Evolutionary conservation across 2,329 filamentous ascomycete genomes (phyloP).

Genomic region (Penicillium nordicum): DNA sequence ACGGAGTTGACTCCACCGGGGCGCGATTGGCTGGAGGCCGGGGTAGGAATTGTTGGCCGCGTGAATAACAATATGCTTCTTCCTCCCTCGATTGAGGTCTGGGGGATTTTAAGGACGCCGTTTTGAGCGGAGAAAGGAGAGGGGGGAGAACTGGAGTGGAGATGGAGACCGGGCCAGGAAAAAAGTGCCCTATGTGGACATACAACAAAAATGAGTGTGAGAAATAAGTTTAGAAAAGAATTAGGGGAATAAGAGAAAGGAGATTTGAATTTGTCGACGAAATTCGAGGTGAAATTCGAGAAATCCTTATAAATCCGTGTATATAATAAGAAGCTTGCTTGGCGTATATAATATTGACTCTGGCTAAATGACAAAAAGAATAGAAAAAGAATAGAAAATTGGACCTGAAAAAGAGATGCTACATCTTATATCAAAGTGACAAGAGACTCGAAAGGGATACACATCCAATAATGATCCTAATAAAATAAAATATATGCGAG

Average conservation of each 20-base stretch:
- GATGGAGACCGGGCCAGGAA: slow-evolving; percentile 1
- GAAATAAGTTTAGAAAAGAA: neutral
- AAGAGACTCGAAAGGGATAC: neutral
- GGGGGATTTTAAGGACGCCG: slow-evolving; percentile 21
- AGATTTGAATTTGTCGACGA: neutral
- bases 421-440: neutral
- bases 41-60: slow-evolving; percentile 3
- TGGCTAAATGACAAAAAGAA: neutral
- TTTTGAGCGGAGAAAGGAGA: slow-evolving; percentile 19
- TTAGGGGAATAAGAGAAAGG: neutral
- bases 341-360: slow-evolving; percentile 1
- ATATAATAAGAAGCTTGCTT: slow-evolving; percentile 4
- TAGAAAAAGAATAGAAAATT: neutral
- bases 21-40: slow-evolving; percentile 5
- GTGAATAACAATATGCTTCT: slow-evolving; percentile 1
- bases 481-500: neutral
- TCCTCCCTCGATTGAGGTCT: slow-evolving; percentile 16
- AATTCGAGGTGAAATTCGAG: neutral
- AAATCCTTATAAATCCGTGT: neutral
- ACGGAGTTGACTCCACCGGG: slow-evolving; percentile 20
- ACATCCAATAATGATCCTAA: neutral
- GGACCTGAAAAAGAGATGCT: neutral
- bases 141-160: neutral
- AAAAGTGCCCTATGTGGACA: slow-evolving; percentile 2
- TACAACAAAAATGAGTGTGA: neutral